These are phyloP conservation scores for Paecilomyces fulvus DNA, from an alignment of 2,329 filamentous ascomycete genomes.

Conservation along the genomic window DNA sequence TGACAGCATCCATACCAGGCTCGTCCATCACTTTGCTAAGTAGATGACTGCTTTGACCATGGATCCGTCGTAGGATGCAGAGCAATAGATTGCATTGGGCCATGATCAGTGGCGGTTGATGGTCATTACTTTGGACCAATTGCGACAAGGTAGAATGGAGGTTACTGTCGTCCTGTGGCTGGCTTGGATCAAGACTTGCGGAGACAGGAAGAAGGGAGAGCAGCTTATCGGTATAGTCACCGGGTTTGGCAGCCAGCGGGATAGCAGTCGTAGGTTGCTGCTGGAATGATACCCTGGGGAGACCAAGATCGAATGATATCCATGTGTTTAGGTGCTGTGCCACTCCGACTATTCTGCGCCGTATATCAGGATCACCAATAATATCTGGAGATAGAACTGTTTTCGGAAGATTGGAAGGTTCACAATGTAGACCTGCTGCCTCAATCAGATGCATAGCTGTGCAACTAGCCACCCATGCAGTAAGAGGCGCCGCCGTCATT, in stretches of 20 bases:
- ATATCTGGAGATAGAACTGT: neutral
- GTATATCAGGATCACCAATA: conserved; percentile 25
- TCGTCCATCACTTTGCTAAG: conserved; percentile 15
- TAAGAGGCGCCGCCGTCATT: conserved; percentile 45
- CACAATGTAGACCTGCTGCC: conserved; percentile 35
- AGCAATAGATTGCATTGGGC: conserved; percentile 49
- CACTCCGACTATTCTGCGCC: conserved; percentile 41
- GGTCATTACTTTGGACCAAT: conserved; percentile 35
- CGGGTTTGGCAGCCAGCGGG: conserved; percentile 29
- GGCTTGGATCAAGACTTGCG: conserved; percentile 46
- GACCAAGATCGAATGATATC: conserved; percentile 52
- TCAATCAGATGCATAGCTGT: conserved; percentile 46
- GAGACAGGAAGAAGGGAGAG: conserved; percentile 47
- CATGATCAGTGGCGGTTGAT: conserved; percentile 36
- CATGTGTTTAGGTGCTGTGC: conserved; percentile 52
- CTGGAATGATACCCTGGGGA: conserved; percentile 44
- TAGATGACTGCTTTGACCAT: conserved; percentile 42
- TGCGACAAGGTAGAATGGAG: conserved; percentile 36
- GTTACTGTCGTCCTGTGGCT: conserved; percentile 32
- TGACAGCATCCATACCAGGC: conserved; percentile 38
- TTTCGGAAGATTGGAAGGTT: conserved; percentile 8
- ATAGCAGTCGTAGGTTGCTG: conserved; percentile 27
- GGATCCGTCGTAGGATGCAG: conserved; percentile 48
- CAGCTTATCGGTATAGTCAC: conserved; percentile 41
- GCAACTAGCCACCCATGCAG: conserved; percentile 24